Evolutionary conservation across 495 filamentous ascomycete genomes (phyloP).

Genomic region (Oidiodendron maius): DNA sequence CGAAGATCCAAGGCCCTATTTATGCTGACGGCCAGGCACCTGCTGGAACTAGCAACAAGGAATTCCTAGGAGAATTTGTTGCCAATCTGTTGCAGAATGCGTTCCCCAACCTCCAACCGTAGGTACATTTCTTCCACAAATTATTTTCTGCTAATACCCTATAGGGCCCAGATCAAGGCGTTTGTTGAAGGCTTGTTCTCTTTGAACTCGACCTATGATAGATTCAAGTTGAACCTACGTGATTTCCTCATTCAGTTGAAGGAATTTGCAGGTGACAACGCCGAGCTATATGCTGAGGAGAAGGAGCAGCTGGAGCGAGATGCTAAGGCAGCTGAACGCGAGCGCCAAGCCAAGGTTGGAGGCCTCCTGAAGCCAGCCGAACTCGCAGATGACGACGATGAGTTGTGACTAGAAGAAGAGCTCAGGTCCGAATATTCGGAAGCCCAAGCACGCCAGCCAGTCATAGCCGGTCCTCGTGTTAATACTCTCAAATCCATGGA

Average conservation of each 20-base stretch:
- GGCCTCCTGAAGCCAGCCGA: slow-evolving; percentile 90
- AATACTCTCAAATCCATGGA: slow-evolving; percentile 13
- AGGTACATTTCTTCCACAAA: slow-evolving; percentile 32
- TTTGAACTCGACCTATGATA: slow-evolving; percentile 70
- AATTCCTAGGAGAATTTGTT: slow-evolving; percentile 84
- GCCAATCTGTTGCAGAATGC: slow-evolving; percentile 80
- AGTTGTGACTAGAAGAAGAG: slow-evolving; percentile 78
- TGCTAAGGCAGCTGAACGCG: slow-evolving; percentile 72
- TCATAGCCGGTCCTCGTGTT: slow-evolving; percentile 1
- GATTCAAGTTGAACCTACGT: slow-evolving; percentile 88
- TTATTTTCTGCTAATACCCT: slow-evolving; percentile 29
- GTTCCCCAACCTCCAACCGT: slow-evolving; percentile 90
- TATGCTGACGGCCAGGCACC: slow-evolving; percentile 78
- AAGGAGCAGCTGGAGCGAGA: slow-evolving; percentile 78
- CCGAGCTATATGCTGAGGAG: slow-evolving; percentile 93
- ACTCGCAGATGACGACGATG: slow-evolving; percentile 73
- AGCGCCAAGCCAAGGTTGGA: slow-evolving; percentile 85
- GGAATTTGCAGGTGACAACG: slow-evolving; percentile 89
- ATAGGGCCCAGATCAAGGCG: slow-evolving; percentile 73
- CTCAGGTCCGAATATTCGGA: slow-evolving; percentile 50
- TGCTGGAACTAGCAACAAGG: slow-evolving; percentile 75
- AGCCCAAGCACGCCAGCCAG: slow-evolving; percentile 1
- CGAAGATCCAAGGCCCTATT: slow-evolving; percentile 87
- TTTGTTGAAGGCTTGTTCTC: slow-evolving; percentile 87
- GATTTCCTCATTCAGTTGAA: slow-evolving; percentile 97